Evolutionary conservation across 2,329 filamentous ascomycete species (phyloP), one percentile per base, ranked within the genome.

Genomic region (Lasiodiplodia theobromae): DNA sequence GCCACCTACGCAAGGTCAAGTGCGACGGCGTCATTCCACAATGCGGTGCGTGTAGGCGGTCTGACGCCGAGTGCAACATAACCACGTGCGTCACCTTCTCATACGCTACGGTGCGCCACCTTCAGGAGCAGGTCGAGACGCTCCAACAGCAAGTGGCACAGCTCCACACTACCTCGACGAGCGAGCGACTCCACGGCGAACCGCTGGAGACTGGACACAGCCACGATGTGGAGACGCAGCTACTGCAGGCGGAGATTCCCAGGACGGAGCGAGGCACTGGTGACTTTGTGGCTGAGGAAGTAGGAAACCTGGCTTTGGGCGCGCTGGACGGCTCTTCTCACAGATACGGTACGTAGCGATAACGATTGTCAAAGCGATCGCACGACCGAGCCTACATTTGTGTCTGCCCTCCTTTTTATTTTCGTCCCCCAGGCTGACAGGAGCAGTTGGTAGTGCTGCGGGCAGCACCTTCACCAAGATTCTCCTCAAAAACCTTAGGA

Each of bases 11-110:
- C 31, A 57, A 57, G 31, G 54, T 57, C 54, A 38, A 40, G 31
- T 57, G 54, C 34, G 54, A 57, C n/a, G 54, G 54, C 18, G n/a
- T 40, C 31, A 57, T 57, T 14, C 54, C 54, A n/a, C 54, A 57
- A n/a, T 57, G 54, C n/a, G 54, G 54, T 21, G 54, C 54, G 10
- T 57, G 54, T 40, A 31, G 54, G 23, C 54, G 54, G 16, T 57
- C 54, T 6, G 54, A 57, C n/a, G 31, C 31, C 4, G 54, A 57
- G 34, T 57, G 54, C 54, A 40, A 57, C 34, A 57, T 57, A n/a
- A 57, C 54, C n/a, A n/a, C 37, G 54, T 40, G 54, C 34, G 54
- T 57, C 14, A 57, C 54, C 16, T 57, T 31, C 34, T 57, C 54
- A 11, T 57, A 40, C 31, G 23, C 37, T 34, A 57, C 54, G 18